Percentiles rank a stretch among this genome's conserved stretches.
These are phyloP conservation scores for Phytophthora ramorum DNA, from an alignment of 352 stramenopile genomes.

Conservation along the genomic window DNA sequence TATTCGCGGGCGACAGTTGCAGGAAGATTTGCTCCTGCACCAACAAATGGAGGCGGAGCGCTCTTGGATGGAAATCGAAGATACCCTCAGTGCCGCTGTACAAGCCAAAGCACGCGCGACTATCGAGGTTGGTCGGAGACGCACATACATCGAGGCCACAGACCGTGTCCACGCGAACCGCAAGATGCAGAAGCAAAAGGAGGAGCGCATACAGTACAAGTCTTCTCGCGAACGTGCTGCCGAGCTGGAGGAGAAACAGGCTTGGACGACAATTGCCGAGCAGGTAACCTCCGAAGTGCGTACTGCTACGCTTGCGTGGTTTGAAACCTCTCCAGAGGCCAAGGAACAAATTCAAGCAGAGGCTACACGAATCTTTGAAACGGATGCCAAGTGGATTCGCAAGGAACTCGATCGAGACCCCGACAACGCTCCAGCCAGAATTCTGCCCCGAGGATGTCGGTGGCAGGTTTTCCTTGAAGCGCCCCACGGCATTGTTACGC, in stretches of 20 bases:
- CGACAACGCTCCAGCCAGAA: constrained; percentile 23
- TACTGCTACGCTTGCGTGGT: constrained; percentile 49
- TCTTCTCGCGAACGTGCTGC: constrained; percentile 33
- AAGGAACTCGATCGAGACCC: constrained; percentile 52
- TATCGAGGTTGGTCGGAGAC: constrained; percentile 39
- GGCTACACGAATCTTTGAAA: constrained; percentile 63
- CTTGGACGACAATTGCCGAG: constrained; percentile 54
- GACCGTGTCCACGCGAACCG: constrained; percentile 48
- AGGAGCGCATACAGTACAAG: constrained; percentile 58
- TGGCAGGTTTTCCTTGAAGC: constrained; percentile 71
- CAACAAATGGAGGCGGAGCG: constrained; percentile 38
- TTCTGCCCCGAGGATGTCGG: constrained; percentile 45
- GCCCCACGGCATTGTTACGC: constrained; percentile 46
- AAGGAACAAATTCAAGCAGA: constrained; percentile 41
- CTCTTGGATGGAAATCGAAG: constrained; percentile 53
- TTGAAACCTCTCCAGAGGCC: constrained; percentile 40
- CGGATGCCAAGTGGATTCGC: constrained; percentile 52
- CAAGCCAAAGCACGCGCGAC: constrained; percentile 30
- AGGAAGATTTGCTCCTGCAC: constrained; percentile 42
- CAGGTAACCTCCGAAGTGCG: constrained; percentile 59
- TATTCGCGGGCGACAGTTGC: constrained; percentile 47
- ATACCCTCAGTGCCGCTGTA: constrained; percentile 44
- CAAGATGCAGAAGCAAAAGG: constrained; percentile 61
- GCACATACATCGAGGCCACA: constrained; percentile 56
- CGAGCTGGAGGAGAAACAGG: constrained; percentile 45